These are phyloP conservation scores for Neobulgaria alba DNA, from an alignment of 2,329 filamentous ascomycete species.

Conservation along the genomic window DNA sequence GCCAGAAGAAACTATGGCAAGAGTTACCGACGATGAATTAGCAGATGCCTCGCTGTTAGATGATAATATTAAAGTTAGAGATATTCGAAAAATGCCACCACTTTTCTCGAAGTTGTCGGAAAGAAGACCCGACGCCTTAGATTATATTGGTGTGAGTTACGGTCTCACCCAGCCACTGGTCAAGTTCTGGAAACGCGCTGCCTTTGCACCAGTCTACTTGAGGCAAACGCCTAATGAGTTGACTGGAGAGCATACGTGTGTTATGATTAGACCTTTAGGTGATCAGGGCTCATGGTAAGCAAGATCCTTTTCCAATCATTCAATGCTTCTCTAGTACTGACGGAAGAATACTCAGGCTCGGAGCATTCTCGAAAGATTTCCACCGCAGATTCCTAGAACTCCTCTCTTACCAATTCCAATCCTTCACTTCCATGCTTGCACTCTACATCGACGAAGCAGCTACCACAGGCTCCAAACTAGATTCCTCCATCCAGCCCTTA, in stretches of 20 bases:
- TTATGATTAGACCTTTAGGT: slow-evolving; percentile 82
- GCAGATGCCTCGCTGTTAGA: slow-evolving; percentile 67
- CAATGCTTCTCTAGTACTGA: background rate
- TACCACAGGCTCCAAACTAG: slow-evolving; percentile 59
- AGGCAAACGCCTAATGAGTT: slow-evolving; percentile 93
- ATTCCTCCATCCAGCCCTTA: slow-evolving; percentile 42
- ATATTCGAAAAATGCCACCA: slow-evolving; percentile 86
- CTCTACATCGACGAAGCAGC: slow-evolving; percentile 85
- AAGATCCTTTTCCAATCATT: no score
- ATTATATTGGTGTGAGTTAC: slow-evolving; percentile 94
- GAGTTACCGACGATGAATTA: slow-evolving; percentile 76
- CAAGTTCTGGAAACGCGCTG: slow-evolving; percentile 91
- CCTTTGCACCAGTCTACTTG: slow-evolving; percentile 84
- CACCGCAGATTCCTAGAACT: slow-evolving; percentile 86
- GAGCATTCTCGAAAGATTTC: slow-evolving; percentile 87
- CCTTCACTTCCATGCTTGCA: slow-evolving; percentile 69
- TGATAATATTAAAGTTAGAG: slow-evolving; percentile 82
- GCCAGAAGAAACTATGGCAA: slow-evolving; percentile 54
- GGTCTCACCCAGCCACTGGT: slow-evolving; percentile 80
- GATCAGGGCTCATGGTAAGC: slow-evolving; percentile 59
- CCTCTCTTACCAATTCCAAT: slow-evolving; percentile 84
- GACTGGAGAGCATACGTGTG: slow-evolving; percentile 94
- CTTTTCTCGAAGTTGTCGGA: slow-evolving; percentile 85
- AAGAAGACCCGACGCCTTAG: slow-evolving; percentile 67
- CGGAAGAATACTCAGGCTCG: slow-evolving; percentile 43